A percentile compares a stretch with the other conserved stretches of the same genome.
These are phyloP conservation scores for Marchantia polymorpha DNA, from an alignment of 225 moss, liverwort and hornwort species.

Conservation along the genomic window DNA sequence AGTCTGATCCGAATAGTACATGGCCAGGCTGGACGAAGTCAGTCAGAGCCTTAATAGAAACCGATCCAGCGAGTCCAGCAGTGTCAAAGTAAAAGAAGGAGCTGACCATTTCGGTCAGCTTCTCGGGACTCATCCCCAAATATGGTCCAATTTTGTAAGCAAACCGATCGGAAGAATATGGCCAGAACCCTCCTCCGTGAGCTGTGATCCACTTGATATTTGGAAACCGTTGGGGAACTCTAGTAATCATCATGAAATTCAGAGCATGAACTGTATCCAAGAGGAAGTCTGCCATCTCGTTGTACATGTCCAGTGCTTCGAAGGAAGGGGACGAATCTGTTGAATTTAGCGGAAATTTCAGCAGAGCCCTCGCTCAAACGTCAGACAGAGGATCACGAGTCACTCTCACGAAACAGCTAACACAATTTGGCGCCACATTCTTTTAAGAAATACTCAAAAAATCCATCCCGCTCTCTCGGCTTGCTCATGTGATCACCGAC, in stretches of 20 bases:
- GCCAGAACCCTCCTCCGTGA: slow-evolving; percentile 19
- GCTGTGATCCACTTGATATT: slow-evolving; percentile 16
- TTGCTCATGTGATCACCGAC: too few species aligned
- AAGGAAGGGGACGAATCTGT: background rate
- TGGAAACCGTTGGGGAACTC: slow-evolving; percentile 6
- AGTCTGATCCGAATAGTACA: slow-evolving; percentile 12
- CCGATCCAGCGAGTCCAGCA: background rate
- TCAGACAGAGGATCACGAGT: background rate
- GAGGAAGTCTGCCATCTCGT: slow-evolving; percentile 1
- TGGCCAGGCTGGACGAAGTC: slow-evolving; percentile 7
- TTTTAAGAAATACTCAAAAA: too few species aligned
- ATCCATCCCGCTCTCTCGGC: too few species aligned
- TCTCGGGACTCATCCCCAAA: background rate
- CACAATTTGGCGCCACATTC: too few species aligned
- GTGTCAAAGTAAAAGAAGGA: slow-evolving; percentile 15
- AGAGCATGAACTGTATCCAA: slow-evolving; percentile 9
- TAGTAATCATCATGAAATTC: background rate
- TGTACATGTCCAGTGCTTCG: background rate
- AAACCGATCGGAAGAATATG: background rate
- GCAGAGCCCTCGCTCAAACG: background rate
- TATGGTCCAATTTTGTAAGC: slow-evolving; percentile 6
- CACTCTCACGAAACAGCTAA: too few species aligned
- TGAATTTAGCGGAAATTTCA: background rate
- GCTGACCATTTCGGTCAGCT: background rate
- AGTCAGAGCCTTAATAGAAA: slow-evolving; percentile 1